These are phyloP conservation scores for Senna tora DNA, from an alignment of 306 rosid genomes.

Conservation along the genomic window DNA sequence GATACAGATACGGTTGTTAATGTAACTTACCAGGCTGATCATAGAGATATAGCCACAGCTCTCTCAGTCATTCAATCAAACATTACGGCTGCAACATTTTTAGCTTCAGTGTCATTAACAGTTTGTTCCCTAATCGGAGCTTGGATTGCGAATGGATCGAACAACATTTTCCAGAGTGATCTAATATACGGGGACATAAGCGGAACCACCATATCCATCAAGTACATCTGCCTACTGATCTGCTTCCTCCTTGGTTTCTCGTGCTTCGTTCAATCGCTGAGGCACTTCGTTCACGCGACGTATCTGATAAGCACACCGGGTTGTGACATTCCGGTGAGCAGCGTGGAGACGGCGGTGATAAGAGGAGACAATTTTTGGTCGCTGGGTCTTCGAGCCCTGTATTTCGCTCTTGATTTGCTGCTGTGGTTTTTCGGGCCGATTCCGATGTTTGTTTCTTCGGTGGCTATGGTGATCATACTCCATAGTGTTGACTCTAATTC, in stretches of 20 bases:
- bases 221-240: conserved; percentile 60
- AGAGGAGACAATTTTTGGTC: conserved; percentile 82
- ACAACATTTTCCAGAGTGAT: conserved; percentile 45
- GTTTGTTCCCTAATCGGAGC: conserved; percentile 76
- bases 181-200: conserved; percentile 68
- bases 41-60: conserved; percentile 48
- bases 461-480: conserved; percentile 53
- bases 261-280: conserved; percentile 71
- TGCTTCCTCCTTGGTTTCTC: conserved; percentile 79
- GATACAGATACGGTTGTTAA: too few species aligned
- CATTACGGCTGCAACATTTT: conserved; percentile 63
- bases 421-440: conserved; percentile 92
- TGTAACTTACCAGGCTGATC: conserved; percentile 44
- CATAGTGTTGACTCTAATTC: conserved; percentile 63
- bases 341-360: conserved; percentile 65
- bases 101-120: conserved; percentile 65
- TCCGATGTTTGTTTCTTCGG: conserved; percentile 72
- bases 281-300: conserved; percentile 80
- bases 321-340: conserved; percentile 48
- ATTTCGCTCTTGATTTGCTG: conserved; percentile 67
- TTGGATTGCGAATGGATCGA: conserved; percentile 64
- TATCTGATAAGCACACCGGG: conserved; percentile 71
- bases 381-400: conserved; percentile 74
- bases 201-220: conserved; percentile 51
- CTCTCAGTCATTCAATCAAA: conserved; percentile 61